Evolutionary conservation across 1,284 basidiomycete genomes (phyloP).

Genomic region (Ustilago shanxiensis): DNA sequence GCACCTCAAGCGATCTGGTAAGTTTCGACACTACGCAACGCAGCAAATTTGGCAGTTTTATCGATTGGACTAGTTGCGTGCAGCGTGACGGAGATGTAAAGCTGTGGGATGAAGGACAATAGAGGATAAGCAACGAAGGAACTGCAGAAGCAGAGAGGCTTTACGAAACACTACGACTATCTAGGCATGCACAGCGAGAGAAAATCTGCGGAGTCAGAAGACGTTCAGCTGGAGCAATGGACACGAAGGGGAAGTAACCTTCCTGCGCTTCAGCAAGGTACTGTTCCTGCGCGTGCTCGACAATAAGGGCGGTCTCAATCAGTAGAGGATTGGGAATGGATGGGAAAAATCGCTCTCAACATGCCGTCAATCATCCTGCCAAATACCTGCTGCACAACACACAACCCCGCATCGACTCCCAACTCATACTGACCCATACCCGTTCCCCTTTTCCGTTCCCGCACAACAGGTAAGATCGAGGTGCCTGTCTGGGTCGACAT

Average conservation of each 20-base stretch:
- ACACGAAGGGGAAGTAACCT: too few species aligned
- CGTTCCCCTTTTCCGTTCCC: not conserved
- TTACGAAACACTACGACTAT: not conserved
- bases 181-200: not conserved
- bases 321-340: too few species aligned
- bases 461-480: slow-evolving; percentile 83
- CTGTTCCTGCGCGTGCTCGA: too few species aligned
- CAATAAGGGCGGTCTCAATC: too few species aligned
- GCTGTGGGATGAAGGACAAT: not conserved
- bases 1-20: slow-evolving; percentile 89
- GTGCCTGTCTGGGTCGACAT: slow-evolving; percentile 99
- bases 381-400: not conserved
- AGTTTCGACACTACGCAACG: slow-evolving; percentile 27
- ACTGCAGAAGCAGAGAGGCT: too few species aligned
- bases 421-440: slow-evolving; percentile 7
- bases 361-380: not conserved
- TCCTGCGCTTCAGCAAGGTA: too few species aligned
- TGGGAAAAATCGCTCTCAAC: too few species aligned
- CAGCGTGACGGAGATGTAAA: too few species aligned
- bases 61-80: too few species aligned
- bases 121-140: not conserved
- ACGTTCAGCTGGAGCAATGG: too few species aligned
- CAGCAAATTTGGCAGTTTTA: slow-evolving; percentile 17
- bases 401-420: not conserved
- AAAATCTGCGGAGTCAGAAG: not conserved